These are phyloP conservation scores for Castanea mollissima DNA, from an alignment of 306 rosid species.

Conservation along the genomic window DNA sequence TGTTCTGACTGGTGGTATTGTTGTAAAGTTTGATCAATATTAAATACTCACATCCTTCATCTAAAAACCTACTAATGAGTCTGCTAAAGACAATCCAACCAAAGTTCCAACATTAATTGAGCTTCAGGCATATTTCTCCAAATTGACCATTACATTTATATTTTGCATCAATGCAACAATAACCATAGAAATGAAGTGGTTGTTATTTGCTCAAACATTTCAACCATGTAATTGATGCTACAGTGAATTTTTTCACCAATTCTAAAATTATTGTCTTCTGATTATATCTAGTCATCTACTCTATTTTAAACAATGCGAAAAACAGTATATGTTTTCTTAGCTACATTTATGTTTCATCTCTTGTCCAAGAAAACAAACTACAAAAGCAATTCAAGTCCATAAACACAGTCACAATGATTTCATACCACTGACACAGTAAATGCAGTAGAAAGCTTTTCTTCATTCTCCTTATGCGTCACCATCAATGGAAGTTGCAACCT, in stretches of 20 bases:
- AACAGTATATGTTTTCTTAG: not conserved
- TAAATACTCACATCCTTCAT: too few relatives aligned
- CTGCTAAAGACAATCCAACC: too few relatives aligned
- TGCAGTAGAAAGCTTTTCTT: conserved; percentile 38
- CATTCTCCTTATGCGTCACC: conserved; percentile 31
- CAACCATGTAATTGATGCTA: not conserved
- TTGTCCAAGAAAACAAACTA: not conserved
- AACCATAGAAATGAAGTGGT: not conserved
- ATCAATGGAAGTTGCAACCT: conserved; percentile 38
- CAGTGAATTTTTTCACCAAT: too few relatives aligned
- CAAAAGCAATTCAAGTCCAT: not conserved
- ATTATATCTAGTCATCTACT: not conserved
- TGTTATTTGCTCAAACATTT: not conserved
- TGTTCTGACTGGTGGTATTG: not conserved
- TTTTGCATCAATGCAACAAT: not conserved
- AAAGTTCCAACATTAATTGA: too few relatives aligned
- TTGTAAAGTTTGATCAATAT: not conserved
- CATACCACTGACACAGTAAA: conserved; percentile 38
- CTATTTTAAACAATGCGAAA: not conserved
- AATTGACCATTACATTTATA: not conserved
- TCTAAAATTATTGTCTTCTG: not conserved
- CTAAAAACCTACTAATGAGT: too few relatives aligned
- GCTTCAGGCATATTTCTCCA: too few relatives aligned
- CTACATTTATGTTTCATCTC: not conserved
- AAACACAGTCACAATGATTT: not conserved